Percentiles rank a stretch among this genome's conserved stretches.
Evolutionary conservation across 2,329 filamentous ascomycete genomes (phyloP).

Genomic region (Claviceps quebecensis): DNA sequence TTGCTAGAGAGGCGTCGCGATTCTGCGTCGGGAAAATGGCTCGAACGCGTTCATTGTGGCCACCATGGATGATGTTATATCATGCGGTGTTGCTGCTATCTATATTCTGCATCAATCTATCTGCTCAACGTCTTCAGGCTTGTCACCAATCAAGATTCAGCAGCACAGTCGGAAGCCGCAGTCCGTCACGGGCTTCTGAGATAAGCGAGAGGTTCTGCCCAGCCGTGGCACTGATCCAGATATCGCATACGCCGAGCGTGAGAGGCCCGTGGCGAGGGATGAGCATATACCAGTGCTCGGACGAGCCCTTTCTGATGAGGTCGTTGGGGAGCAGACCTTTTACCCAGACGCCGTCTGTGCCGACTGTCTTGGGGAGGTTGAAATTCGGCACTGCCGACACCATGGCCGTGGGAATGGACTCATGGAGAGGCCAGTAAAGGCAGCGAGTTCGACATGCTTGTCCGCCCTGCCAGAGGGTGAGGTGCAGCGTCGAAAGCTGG

Average conservation of each 20-base stretch:
- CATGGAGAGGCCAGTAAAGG: slow-evolving; percentile 15
- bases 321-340: slow-evolving; percentile 3
- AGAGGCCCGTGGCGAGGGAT: too few relatives aligned
- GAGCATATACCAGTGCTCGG: background rate
- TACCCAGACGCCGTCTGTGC: slow-evolving; percentile 9
- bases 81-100: too few relatives aligned
- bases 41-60: too few relatives aligned
- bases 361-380: slow-evolving; percentile 1
- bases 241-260: too few relatives aligned
- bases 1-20: too few relatives aligned
- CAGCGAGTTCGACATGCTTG: slow-evolving; percentile 13
- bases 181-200: slow-evolving; percentile 26
- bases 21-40: too few relatives aligned
- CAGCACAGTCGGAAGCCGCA: slow-evolving; percentile 64
- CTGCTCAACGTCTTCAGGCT: too few relatives aligned
- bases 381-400: slow-evolving; percentile 10
- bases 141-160: slow-evolving; percentile 48
- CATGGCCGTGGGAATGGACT: slow-evolving; percentile 11
- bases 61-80: too few relatives aligned
- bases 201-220: slow-evolving; percentile 21
- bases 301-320: slow-evolving; percentile 16
- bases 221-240: slow-evolving; percentile 9
- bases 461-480: slow-evolving; percentile 21
- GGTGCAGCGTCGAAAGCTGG: background rate
- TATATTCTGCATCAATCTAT: too few relatives aligned